Evolutionary conservation across 169 alveolate genomes (phyloP).

Genomic region (Blepharisma undulans): DNA sequence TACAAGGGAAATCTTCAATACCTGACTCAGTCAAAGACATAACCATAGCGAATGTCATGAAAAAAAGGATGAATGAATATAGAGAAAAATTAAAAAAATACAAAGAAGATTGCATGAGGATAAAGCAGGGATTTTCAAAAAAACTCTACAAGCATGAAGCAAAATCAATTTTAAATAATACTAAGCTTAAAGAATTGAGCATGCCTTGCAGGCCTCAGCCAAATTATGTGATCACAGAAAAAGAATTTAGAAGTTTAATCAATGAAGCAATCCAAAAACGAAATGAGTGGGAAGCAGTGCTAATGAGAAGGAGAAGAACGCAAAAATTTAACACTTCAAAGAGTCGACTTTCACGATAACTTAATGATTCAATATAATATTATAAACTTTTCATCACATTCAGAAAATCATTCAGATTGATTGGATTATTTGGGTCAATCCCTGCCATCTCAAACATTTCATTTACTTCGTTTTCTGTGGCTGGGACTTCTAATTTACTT

Average conservation of each 20-base stretch:
- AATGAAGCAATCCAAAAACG: not conserved
- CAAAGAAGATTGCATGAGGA: not conserved
- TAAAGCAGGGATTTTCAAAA: not conserved
- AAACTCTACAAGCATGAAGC: not conserved
- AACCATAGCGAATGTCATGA: not conserved
- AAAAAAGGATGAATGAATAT: not conserved
- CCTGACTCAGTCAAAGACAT: not conserved
- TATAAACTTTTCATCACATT: slow-evolving; percentile 7
- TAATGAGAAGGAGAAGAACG: not conserved
- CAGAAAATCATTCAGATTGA: not conserved
- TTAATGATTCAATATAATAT: not conserved
- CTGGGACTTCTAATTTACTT: slow-evolving; percentile 34
- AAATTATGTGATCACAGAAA: not conserved
- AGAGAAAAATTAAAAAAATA: not conserved
- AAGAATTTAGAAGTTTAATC: not conserved
- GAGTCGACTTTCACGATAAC: not conserved
- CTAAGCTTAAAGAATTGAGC: not conserved
- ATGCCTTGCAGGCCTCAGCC: not conserved
- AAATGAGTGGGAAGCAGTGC: not conserved
- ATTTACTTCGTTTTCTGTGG: slow-evolving; percentile 12
- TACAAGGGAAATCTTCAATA: not conserved
- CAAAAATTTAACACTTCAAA: not conserved
- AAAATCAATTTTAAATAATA: not conserved
- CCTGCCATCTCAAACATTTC: slow-evolving; percentile 37
- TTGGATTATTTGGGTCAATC: not conserved